A percentile compares a stretch with the other conserved stretches of the same genome.
phyloP scores from a whole-genome alignment of 1,284 basidiomycete genomes.

The Boletus sp. region DNA sequence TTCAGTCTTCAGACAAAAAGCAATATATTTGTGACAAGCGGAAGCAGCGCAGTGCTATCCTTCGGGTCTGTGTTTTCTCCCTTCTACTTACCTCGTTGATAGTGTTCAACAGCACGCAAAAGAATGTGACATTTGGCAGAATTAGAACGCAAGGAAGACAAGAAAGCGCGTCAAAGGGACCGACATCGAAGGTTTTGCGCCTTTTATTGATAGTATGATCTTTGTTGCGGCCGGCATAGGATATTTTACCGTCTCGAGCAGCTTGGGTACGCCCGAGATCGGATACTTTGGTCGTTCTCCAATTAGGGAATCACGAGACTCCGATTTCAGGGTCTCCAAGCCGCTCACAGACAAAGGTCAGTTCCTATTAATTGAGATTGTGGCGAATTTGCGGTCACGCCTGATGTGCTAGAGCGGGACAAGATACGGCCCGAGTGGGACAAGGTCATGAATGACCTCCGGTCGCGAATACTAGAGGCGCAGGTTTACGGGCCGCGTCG shows the following conservation, averaged over 20 bases:
- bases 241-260: not conserved
- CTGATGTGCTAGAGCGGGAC: conserved; percentile 14
- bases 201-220: not conserved
- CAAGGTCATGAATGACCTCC: conserved; percentile 17
- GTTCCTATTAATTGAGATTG: too few species aligned
- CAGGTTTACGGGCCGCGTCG: conserved; percentile 19
- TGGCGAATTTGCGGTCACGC: conserved; percentile 3
- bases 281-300: not conserved
- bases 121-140: not conserved
- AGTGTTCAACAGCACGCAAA: not conserved
- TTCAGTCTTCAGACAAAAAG: not conserved
- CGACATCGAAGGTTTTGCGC: not conserved
- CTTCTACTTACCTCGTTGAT: not conserved
- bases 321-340: not conserved
- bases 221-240: not conserved
- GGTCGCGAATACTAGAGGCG: conserved; percentile 7
- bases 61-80: not conserved
- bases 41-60: not conserved
- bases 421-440: conserved; percentile 6
- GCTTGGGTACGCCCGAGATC: not conserved
- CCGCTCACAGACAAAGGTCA: conserved; percentile 5
- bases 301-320: not conserved
- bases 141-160: not conserved
- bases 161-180: not conserved
- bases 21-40: not conserved